Base-by-base conservation (phyloP, 2,329 filamentous ascomycete genomes). In the Scedosporium boydii region DNA sequence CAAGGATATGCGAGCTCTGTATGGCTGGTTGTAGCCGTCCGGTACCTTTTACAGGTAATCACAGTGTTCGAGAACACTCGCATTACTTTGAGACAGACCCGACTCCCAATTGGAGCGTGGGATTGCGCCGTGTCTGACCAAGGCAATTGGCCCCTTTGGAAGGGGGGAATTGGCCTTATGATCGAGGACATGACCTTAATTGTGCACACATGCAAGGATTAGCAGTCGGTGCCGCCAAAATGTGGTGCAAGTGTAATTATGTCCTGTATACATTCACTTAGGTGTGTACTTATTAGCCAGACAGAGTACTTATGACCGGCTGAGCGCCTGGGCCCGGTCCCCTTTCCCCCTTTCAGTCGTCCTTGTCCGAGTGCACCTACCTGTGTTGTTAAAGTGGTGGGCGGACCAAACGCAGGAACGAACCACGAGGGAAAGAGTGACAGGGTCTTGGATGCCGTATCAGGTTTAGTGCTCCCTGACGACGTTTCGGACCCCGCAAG, bases 401-500 rank as follows among this genome's bases (percentile, higher is more conserved):
- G 44, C 14, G 44, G 44, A 48, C 44, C 5, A 48, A 48, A 48
- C 44, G 44, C 44, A 48, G 16, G 44, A 48, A 48, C 44, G 44
- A 27, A 55, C 23, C 51, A 27, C 12, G 51, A 55, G 51, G 23
- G 51, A 55, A 16, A 26, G 21, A 27, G 21, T 23, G 51, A 55
- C 18, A 55, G 51, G 44, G 51, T 14, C 51, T 55, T 7, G 16
- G n/a, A 48, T 48, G 23, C 51, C 51, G 51, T 55, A 55, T 55
- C 51, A 55, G 51, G 51, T 23, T 55, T 58, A 42, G 56, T 16
- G 42, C 42, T 41, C 16, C 41, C 38, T n/a, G 58, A 18, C 58
- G 58, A 51, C 41, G 58, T 60, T 60, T 60, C 58, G 58, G 44
- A 60, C 58, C 42, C 58, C 58, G 42, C 58, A 29, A 23, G 23